These are phyloP conservation scores for Arachnopeziza araneosa DNA, from an alignment of 2,329 filamentous ascomycete genomes.

Conservation along the genomic window DNA sequence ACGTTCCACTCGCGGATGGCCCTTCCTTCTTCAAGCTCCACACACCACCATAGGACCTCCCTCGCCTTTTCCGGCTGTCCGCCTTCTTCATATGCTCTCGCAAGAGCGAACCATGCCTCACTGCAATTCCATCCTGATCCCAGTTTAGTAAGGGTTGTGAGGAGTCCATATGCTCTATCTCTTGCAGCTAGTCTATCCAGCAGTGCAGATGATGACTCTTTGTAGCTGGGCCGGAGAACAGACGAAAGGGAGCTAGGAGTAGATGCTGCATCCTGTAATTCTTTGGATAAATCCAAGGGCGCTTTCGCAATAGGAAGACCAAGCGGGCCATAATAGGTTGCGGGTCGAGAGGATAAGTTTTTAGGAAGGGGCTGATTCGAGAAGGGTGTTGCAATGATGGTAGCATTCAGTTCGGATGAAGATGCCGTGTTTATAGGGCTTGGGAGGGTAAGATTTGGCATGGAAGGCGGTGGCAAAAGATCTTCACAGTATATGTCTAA, in stretches of 20 bases:
- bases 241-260: conserved; percentile 7
- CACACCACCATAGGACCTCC: conserved; percentile 94
- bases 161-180: conserved; percentile 79
- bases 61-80: conserved; percentile 83
- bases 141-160: conserved; percentile 77
- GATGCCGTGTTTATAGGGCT: conserved; percentile 21
- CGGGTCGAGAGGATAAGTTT: conserved; percentile 7
- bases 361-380: conserved; percentile 11
- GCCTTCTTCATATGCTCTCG: conserved; percentile 80
- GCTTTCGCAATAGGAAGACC: conserved; percentile 23
- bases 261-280: conserved; percentile 22
- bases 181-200: conserved; percentile 77
- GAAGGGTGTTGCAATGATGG: conserved; percentile 9
- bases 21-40: conserved; percentile 83
- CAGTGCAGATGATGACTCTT: conserved; percentile 21
- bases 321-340: conserved; percentile 26
- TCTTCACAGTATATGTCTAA: conserved; percentile 76
- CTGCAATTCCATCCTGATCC: conserved; percentile 85
- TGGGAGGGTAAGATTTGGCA: conserved; percentile 30
- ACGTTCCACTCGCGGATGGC: conserved; percentile 78
- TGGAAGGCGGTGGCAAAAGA: conserved; percentile 52
- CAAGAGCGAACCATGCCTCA: conserved; percentile 89
- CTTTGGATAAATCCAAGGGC: conserved; percentile 25
- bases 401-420: conserved; percentile 18
- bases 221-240: conserved; percentile 12